A percentile compares a stretch with the other conserved stretches of the same genome.
Conservation (phyloP, 129 eudicot genomes). For the Flaveria trinervia region DNA sequence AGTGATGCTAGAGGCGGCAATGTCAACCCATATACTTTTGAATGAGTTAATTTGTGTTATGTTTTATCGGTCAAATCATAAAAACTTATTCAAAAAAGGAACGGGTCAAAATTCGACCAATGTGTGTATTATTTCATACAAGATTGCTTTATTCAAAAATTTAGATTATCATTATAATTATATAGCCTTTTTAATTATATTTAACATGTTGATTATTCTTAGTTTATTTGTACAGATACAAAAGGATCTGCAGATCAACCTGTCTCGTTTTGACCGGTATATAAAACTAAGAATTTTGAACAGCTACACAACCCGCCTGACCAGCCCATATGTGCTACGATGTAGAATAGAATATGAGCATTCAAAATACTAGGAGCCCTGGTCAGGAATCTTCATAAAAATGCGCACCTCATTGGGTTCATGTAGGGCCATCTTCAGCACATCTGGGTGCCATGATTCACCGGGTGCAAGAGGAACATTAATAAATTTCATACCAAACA, state of each 20-base stretch:
- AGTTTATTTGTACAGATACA: neutral
- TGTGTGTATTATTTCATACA: neutral
- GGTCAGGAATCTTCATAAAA: conserved; percentile 4
- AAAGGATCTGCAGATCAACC: neutral
- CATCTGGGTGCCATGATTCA: conserved; percentile 98
- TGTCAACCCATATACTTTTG: neutral
- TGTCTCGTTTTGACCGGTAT: neutral
- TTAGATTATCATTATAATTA: neutral
- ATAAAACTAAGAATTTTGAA: neutral
- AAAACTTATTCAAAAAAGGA: neutral
- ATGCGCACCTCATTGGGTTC: conserved; percentile 81
- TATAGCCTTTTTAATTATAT: neutral
- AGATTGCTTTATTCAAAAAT: neutral
- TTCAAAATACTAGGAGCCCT: conserved; percentile 1
- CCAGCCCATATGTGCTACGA: neutral
- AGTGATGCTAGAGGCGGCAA: neutral
- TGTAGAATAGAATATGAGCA: neutral
- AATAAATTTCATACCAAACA: conserved; percentile 68
- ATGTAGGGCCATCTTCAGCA: conserved; percentile 77
- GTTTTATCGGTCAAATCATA: neutral
- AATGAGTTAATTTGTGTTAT: neutral
- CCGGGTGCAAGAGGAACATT: conserved; percentile 70
- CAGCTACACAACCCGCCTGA: neutral
- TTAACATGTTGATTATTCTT: neutral
- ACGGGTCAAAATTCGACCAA: neutral